Evolutionary conservation across 495 filamentous ascomycete genomes (phyloP).

Genomic region (Neurospora sp.): DNA sequence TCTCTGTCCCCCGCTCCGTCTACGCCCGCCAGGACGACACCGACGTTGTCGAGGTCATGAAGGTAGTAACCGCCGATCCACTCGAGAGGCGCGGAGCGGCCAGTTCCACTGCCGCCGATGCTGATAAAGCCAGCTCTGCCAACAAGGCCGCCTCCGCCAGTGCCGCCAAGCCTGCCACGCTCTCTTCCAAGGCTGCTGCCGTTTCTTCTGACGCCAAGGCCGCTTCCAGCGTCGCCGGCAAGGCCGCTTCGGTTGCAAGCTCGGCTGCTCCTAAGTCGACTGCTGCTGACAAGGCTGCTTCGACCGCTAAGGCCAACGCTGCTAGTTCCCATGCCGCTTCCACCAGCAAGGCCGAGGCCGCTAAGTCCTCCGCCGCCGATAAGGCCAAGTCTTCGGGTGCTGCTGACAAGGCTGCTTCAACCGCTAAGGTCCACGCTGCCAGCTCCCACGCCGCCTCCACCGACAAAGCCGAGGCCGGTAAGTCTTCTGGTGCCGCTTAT

Average conservation of each 20-base stretch:
- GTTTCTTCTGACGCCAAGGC: neutral
- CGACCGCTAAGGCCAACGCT: neutral
- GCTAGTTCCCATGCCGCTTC: neutral
- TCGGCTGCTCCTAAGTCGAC: neutral
- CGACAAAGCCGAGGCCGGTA: neutral
- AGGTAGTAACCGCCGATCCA: neutral
- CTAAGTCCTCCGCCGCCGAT: neutral
- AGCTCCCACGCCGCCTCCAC: neutral
- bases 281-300: neutral
- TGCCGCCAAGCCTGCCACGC: neutral
- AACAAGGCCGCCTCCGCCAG: neutral
- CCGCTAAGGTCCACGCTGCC: neutral
- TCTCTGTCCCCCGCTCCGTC: neutral
- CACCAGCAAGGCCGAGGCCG: neutral
- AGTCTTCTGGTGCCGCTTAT: neutral
- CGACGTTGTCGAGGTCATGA: neutral
- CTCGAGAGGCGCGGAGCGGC: neutral
- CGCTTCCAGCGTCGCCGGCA: neutral
- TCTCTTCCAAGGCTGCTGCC: neutral
- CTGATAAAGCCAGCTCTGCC: neutral
- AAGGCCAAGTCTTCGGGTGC: too few species aligned
- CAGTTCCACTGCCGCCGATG: neutral
- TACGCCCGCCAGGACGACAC: neutral
- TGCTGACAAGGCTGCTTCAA: neutral
- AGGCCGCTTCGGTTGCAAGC: neutral